Conservation (phyloP, 2,329 filamentous ascomycete genomes). For the Clarireedia paspali region DNA sequence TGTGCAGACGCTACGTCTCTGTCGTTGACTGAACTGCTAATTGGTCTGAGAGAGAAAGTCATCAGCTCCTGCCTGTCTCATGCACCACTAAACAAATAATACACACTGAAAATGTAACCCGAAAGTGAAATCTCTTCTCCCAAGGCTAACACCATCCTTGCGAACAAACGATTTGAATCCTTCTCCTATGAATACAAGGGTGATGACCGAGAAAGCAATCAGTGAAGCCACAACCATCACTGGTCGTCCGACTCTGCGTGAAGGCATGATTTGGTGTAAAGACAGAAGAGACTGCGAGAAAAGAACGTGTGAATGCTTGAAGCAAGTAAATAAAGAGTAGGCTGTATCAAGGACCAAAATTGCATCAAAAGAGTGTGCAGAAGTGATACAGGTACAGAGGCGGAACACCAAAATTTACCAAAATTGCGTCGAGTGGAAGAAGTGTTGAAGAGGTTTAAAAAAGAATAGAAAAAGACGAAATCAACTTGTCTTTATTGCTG, state of each 20-base stretch:
- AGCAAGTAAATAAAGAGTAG: slow-evolving; percentile 8
- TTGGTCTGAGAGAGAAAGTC: neutral
- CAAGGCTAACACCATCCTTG: slow-evolving; percentile 3
- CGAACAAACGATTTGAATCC: slow-evolving; percentile 15
- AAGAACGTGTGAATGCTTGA: slow-evolving; percentile 5
- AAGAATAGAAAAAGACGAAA: neutral
- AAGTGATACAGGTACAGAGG: slow-evolving; percentile 7
- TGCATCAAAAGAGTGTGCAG: slow-evolving; percentile 9
- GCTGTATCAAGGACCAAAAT: slow-evolving; percentile 11
- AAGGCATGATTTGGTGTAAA: slow-evolving; percentile 16
- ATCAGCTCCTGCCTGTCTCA: neutral
- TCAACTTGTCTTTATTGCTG: neutral
- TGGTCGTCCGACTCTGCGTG: slow-evolving; percentile 13
- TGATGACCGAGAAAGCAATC: slow-evolving; percentile 19
- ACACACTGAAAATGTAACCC: slow-evolving; percentile 4
- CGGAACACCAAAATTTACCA: slow-evolving; percentile 10
- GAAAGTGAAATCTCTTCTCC: slow-evolving; percentile 3
- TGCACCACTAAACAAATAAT: neutral
- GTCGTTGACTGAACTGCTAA: neutral
- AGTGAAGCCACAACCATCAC: slow-evolving; percentile 14
- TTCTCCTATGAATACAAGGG: slow-evolving; percentile 22
- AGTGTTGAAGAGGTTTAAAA: slow-evolving; percentile 7
- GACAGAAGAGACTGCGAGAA: slow-evolving; percentile 2
- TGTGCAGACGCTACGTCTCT: neutral
- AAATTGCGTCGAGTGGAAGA: slow-evolving; percentile 7